Evolutionary conservation across 2,329 filamentous ascomycete species (phyloP), one percentile per base, ranked within the genome.

Genomic region (Botrytis byssoidea): DNA sequence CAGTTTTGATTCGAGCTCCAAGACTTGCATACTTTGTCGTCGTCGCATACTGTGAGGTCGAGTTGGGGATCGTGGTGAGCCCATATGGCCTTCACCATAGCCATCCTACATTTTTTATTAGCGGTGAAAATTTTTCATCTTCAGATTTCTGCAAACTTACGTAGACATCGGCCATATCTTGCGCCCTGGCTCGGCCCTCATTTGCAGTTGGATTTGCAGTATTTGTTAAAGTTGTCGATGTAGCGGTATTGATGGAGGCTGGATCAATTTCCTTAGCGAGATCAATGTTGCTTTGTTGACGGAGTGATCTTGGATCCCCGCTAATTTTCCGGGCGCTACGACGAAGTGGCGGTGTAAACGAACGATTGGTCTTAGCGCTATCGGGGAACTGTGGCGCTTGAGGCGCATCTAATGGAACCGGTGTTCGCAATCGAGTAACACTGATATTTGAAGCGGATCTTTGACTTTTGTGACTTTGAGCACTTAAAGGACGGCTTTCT

Each of bases 21-120:
- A 90, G 72, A 95, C 90, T 84, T 98, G 95, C 91, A 98, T 95
- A 87, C 95, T 98, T 84, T 97, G 96, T 81, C 95, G 93, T 82
- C 95, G 95, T 79, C 95, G 95, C 89, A 99, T 93, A 86, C 94
- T 98, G 81, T 95, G 94, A 79, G 96, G 95, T 83, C 95, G 91
- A 78, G 94, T 97, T 72, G 96, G 96, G 80, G 96, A 98, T 80
- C 92, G 91, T 81, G 95, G 94, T 82, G 94, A 97, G 82, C 91
- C 91, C 81, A 92, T 88, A 81, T 89, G 93, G 83, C 93, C 93
- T 85, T 97, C 94, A 84, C 95, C 95, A 86, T 90, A 95, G 85
- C 94, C 95, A 89, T 97, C 94, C 95, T 98, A 65, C 63, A 61
- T 22, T 73, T 40, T 60, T 66, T n/a, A 64, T 75, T 71, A 75